Conservation (phyloP, 139 green algal species). For the Chlamydomonas incerta region DNA sequence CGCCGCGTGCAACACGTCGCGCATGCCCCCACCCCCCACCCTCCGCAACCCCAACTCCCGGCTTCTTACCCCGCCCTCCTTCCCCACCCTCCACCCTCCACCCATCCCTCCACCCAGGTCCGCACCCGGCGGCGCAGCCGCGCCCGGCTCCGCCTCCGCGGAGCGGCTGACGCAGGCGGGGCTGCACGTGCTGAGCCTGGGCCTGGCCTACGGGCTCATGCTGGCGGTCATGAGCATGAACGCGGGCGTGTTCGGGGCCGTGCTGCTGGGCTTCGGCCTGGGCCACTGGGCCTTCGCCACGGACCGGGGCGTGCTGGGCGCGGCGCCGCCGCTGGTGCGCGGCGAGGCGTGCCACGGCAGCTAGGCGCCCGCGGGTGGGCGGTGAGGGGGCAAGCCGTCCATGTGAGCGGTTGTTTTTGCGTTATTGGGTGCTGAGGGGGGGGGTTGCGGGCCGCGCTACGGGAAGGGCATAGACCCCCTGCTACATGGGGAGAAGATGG, state of each 20-base stretch:
- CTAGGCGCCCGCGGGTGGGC: too few relatives aligned
- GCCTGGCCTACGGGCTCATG: conserved; percentile 14
- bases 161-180: not conserved
- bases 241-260: conserved; percentile 6
- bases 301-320: not conserved
- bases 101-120: not conserved
- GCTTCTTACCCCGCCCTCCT: too few relatives aligned
- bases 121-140: not conserved
- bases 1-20: too few relatives aligned
- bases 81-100: too few relatives aligned
- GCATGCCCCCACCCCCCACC: too few relatives aligned
- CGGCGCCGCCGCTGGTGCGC: not conserved
- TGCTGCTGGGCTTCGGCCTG: conserved; percentile 13
- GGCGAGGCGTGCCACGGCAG: conserved; percentile 5
- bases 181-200: conserved; percentile 16
- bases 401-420: too few relatives aligned
- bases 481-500: too few relatives aligned
- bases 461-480: too few relatives aligned
- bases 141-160: not conserved
- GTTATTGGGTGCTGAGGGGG: too few relatives aligned
- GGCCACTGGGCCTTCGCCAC: not conserved
- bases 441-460: too few relatives aligned
- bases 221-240: conserved; percentile 34
- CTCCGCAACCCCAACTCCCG: too few relatives aligned
- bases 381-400: too few relatives aligned